Evolutionary conservation across 768 basidiomycete species (phyloP), one percentile per base, ranked within the genome.

Genomic region (Termitomyces sp.): DNA sequence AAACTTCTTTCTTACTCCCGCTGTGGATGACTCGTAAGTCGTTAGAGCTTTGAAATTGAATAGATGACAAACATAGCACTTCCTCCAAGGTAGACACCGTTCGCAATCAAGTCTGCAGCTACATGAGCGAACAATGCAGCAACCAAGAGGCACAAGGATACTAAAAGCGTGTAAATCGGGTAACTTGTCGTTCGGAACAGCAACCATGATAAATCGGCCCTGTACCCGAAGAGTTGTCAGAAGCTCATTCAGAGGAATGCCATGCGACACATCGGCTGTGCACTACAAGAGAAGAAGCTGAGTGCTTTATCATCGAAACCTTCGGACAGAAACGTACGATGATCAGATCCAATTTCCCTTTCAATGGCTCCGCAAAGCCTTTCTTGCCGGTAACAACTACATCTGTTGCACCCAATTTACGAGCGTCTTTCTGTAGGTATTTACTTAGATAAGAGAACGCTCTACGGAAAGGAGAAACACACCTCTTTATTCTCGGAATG

Each of bases 171-270:
- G 64, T 48, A 80, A 57, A 24, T 70, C 64, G 2, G 79, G 77
- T 16, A 82, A 68, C 29, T 73, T 69, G 13, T 76, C 72, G 51
- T 84, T 80, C 9, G 83, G 83, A 36, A 84, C 65, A 46, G 81
- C 81, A 46, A 86, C 85, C 64, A 78, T 78, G 57, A 86, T 74
- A 63, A 85, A 73, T n/a, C 75, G 72, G 6, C 83, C 81, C 57
- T 80, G 76, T 4, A 84, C 77, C 22, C 72, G 73, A 31, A 86
- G 75, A 47, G 79, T 79, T 16, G 69, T 71, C 37, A 78, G 61
- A 55, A 75, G 67, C 16, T 71, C 69, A 4, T 64, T 59, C 48
- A 78, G 53, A n/a, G 67, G 60, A 31, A 72, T 66, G 12, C 67
- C 70, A 34, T 65, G 55, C 6, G 67, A 66, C 20, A 70, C 65